Percentiles rank a stretch among this genome's conserved stretches.
Conservation (phyloP, 192 early-diverging fungal genomes). For the Linnemannia hyalina region DNA sequence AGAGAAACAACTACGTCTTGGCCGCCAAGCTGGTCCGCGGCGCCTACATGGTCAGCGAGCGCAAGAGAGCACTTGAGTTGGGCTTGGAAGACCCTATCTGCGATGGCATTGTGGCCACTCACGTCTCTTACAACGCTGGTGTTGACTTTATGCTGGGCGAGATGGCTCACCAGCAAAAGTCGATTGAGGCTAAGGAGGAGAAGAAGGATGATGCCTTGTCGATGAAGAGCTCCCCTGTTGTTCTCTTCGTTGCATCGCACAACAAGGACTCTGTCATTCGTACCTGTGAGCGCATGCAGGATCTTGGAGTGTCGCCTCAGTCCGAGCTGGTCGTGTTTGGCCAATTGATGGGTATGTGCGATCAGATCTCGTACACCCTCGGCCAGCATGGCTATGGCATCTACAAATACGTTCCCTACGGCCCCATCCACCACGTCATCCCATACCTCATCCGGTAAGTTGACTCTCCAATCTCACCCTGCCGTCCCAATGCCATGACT, state of each 20-base stretch:
- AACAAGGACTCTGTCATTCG: conserved; percentile 82
- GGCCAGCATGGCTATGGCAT: conserved; percentile 79
- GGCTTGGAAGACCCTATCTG: conserved; percentile 87
- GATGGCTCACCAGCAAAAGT: conserved; percentile 38
- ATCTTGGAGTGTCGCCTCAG: conserved; percentile 63
- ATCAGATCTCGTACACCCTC: conserved; percentile 87
- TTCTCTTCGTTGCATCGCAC: conserved; percentile 91
- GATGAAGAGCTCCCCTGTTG: conserved; percentile 59
- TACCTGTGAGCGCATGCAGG: conserved; percentile 72
- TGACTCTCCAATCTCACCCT: not conserved
- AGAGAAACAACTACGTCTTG: conserved; percentile 78
- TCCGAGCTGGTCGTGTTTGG: conserved; percentile 86
- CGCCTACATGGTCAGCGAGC: conserved; percentile 67
- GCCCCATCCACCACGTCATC: conserved; percentile 90
- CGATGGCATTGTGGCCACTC: conserved; percentile 81
- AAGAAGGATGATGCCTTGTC: conserved; percentile 6
- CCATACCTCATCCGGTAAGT: conserved; percentile 87
- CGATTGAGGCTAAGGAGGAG: conserved; percentile 12
- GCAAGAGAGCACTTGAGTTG: conserved; percentile 73
- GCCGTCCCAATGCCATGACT: not conserved
- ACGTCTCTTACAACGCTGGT: conserved; percentile 84
- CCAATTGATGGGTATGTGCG: conserved; percentile 95
- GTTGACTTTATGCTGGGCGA: conserved; percentile 76
- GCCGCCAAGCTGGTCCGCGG: conserved; percentile 84
- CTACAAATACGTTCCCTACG: conserved; percentile 96